Base-by-base conservation (phyloP, 2,329 filamentous ascomycete genomes). In the Hypoxylon sp. region DNA sequence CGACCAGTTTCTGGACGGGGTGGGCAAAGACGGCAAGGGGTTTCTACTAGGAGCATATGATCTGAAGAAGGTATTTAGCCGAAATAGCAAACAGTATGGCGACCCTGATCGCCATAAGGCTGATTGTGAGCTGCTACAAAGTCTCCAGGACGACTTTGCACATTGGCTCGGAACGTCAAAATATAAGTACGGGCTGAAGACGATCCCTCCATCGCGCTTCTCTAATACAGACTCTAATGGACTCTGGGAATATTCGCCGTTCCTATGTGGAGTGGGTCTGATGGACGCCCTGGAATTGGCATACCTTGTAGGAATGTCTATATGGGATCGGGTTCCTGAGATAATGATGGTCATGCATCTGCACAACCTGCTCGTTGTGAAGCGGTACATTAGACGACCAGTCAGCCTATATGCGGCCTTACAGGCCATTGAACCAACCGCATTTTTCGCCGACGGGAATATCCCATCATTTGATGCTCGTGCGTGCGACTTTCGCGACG, bases 231-330 rank as follows among this genome's bases (percentile, higher is more conserved):
- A 82, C 63, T 5, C 78, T 0, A 84, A 85, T 51, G 83, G 82
- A 0, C 74, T 86, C 0, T 85, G 81, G 79, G 79, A 82, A 17
- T 84, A 82, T 60, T 86, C 82, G 2, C 84, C 84, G 0, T 85
- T 80, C 38, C 76, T 85, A 2, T 85, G 83, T 38, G 84, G 82
- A 14, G 78, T 79, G 10, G 82, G 82, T 0, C 75, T 86, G 5
- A 73, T 78, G 51, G 83, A 86, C 67, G 81, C 74, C 1, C 76
- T 86, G 0, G 79, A 83, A 32, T 55, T 82, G 17, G 68, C 77
- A 0, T 84, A 82, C 63, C 66, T 69, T 2, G 52, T 74, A 7
- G 70, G 73, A 28, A 74, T 84, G 65, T 2, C 65, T 0, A 6
- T 85, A 0, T 83, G 80, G 79, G 82, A 85, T 9, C 60, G 49